Conservation (phyloP, 2,329 filamentous ascomycete genomes). For the Sporothrix globosa region DNA sequence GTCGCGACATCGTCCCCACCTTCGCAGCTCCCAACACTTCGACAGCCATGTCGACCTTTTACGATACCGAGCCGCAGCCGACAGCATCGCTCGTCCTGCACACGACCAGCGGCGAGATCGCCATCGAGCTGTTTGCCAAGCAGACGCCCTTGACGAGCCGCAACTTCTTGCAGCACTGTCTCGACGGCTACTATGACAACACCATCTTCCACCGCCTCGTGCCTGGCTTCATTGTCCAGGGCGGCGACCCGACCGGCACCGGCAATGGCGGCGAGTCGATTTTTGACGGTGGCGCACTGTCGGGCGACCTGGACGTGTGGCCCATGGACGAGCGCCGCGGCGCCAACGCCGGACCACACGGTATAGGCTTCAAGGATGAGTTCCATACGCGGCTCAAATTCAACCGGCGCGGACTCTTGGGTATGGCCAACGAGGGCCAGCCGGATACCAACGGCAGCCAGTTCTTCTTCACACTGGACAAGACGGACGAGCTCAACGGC, state of each 20-base stretch:
- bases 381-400: constrained; percentile 91
- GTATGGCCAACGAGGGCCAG: constrained; percentile 89
- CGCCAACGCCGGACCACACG: constrained; percentile 61
- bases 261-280: constrained; percentile 91
- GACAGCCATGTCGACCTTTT: constrained; percentile 75
- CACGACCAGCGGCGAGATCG: constrained; percentile 86
- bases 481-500: constrained; percentile 79
- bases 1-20: not conserved
- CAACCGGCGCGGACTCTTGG: constrained; percentile 84
- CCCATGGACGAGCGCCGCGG: constrained; percentile 68
- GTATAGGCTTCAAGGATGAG: constrained; percentile 75
- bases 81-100: constrained; percentile 90
- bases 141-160: constrained; percentile 89
- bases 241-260: constrained; percentile 90
- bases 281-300: constrained; percentile 79
- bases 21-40: not conserved
- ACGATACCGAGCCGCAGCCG: constrained; percentile 92
- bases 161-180: constrained; percentile 92
- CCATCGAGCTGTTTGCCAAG: constrained; percentile 91
- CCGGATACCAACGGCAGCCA: constrained; percentile 87
- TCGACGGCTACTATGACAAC: constrained; percentile 93
- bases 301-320: constrained; percentile 72
- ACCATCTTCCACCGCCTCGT: constrained; percentile 94
- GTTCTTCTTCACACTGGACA: constrained; percentile 93
- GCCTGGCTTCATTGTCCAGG: constrained; percentile 90